These are phyloP conservation scores for Hypoxylon rubiginosum DNA, from an alignment of 2,329 filamentous ascomycete species.

Conservation along the genomic window DNA sequence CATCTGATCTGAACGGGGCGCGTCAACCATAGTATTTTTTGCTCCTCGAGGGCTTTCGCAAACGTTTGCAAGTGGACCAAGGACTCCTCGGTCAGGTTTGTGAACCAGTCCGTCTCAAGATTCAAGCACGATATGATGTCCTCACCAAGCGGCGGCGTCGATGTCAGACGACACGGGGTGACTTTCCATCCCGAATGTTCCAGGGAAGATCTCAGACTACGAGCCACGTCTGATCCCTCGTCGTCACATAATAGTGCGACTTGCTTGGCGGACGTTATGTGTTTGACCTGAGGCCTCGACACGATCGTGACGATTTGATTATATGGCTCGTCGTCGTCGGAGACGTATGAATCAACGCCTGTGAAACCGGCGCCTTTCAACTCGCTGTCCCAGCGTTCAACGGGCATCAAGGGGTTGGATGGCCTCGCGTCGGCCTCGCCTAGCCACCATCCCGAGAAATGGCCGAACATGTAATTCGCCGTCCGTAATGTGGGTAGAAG, in stretches of 20 bases:
- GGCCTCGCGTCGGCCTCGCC: conserved; percentile 50
- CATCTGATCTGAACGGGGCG: conserved; percentile 48
- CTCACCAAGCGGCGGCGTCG: conserved; percentile 31
- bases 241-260: conserved; percentile 33
- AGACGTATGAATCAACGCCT: conserved; percentile 43
- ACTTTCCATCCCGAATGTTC: conserved; percentile 39
- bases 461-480: conserved; percentile 51
- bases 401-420: conserved; percentile 47
- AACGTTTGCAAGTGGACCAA: conserved; percentile 40
- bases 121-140: conserved; percentile 51
- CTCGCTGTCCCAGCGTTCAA: conserved; percentile 49
- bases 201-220: conserved; percentile 22
- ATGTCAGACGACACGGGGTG: conserved; percentile 32
- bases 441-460: conserved; percentile 56
- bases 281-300: conserved; percentile 20
- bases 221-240: conserved; percentile 24
- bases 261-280: conserved; percentile 9
- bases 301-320: conserved; percentile 44
- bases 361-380: conserved; percentile 47
- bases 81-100: conserved; percentile 36
- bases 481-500: conserved; percentile 44
- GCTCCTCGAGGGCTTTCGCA: conserved; percentile 22
- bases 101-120: conserved; percentile 47
- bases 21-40: conserved; percentile 53
- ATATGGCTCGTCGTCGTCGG: conserved; percentile 39